Evolutionary conservation across 164 flowering plant genomes (phyloP), one percentile per base, ranked within the genome.

Genomic region (Paratinospora sagittata): DNA sequence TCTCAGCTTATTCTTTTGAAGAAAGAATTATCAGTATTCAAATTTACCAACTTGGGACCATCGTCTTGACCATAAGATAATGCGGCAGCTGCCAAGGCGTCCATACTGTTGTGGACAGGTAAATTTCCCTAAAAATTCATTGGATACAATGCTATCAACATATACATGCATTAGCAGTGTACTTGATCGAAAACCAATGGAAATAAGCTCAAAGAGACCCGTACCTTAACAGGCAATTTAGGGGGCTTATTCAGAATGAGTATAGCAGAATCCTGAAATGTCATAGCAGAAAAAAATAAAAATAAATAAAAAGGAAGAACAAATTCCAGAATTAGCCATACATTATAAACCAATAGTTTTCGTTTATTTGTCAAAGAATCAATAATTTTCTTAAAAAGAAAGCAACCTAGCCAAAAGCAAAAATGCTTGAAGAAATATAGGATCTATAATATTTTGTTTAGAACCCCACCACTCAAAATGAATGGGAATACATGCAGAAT

Each of bases 31-130:
- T 55, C 0, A 6, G 61, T 55, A 47, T 52, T 9, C 36, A 52
- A 33, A 26, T 77, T 83, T 80, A 92, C 97, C 93, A 94, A 75
- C 70, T 87, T 87, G 30, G 98, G 98, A 73, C 95, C 96, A 76
- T 94, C 97, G 52, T 89, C 87, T 70, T 83, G 73, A 73, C 84
- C 89, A 74, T 88, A 92, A 36, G 91, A 84, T 76, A 94, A 77
- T 65, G 98, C 97, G 27, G 91, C 93, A 76, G 92, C 95, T 11
- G 97, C 98, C 80, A 92, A 82, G 9, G 92, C 98, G 84, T 92
- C 98, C 98, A 92, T 88, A 84, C 95, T 87, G 75, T 94, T 94
- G 80, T 94, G 98, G 83, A 94, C 88, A 30, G 97, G 91, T 72
- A 92, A 72, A 76, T 83, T 82, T 57, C 98, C 96, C 98, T 92